phyloP scores from a whole-genome alignment of 2,329 filamentous ascomycete species.

The Clonostachys chloroleuca region DNA sequence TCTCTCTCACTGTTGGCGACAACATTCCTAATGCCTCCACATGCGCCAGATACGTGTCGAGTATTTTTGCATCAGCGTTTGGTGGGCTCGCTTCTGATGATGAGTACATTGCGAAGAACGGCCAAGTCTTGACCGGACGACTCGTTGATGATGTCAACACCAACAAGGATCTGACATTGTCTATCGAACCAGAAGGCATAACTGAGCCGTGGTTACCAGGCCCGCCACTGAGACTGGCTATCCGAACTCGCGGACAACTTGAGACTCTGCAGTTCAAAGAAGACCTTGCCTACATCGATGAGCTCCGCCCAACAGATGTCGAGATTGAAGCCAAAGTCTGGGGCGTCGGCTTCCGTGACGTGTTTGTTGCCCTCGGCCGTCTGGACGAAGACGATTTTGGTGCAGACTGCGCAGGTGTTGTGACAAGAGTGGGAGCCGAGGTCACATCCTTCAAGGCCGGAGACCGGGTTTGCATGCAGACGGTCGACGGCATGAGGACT shows the following conservation, averaged over 20 bases:
- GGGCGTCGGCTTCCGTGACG: background rate
- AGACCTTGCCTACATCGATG: background rate
- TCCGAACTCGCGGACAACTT: background rate
- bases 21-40: background rate
- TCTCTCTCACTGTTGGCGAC: background rate
- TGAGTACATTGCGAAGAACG: background rate
- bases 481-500: slow-evolving; percentile 14
- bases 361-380: background rate
- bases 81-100: background rate
- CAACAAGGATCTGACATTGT: background rate
- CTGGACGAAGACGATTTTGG: background rate
- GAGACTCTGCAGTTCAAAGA: background rate
- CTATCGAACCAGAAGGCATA: too few relatives aligned
- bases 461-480: slow-evolving; percentile 11
- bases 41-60: background rate
- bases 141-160: background rate
- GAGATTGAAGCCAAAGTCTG: slow-evolving; percentile 2
- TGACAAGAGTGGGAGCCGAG: slow-evolving; percentile 5
- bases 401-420: background rate
- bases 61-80: background rate
- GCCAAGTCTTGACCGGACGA: background rate
- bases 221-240: background rate
- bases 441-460: slow-evolving; percentile 6
- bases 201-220: background rate
- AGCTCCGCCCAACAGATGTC: background rate